Conservation (phyloP, 177 flowering plant species). For the Vitis hybrid region DNA sequence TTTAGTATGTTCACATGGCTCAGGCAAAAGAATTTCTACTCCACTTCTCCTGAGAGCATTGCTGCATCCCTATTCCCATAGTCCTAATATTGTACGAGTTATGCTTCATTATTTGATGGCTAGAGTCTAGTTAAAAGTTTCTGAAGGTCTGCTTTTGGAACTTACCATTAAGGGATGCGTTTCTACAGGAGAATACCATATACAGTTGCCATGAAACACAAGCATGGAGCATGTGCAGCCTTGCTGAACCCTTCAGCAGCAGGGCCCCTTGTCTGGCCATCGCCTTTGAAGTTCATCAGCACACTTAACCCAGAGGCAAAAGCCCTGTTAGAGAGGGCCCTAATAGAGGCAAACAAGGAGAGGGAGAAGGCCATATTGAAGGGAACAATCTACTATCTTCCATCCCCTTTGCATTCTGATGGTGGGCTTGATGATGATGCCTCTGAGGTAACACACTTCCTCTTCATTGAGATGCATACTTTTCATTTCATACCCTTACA, state of each 20-base stretch:
- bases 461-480: not conserved
- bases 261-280: slow-evolving; percentile 79
- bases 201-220: slow-evolving; percentile 55
- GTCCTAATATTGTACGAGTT: too few relatives aligned
- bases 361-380: slow-evolving; percentile 68
- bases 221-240: slow-evolving; percentile 62
- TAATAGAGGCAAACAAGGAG: slow-evolving; percentile 65
- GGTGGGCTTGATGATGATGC: slow-evolving; percentile 34
- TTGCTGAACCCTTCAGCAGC: slow-evolving; percentile 69
- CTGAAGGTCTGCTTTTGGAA: not conserved
- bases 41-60: too few relatives aligned
- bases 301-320: slow-evolving; percentile 74
- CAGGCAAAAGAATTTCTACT: too few relatives aligned
- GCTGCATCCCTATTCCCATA: too few relatives aligned
- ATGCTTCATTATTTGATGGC: too few relatives aligned
- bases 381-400: slow-evolving; percentile 28
- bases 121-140: not conserved
- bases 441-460: slow-evolving; percentile 44
- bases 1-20: too few relatives aligned
- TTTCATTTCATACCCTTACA: not conserved
- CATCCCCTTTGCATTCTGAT: slow-evolving; percentile 38
- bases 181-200: slow-evolving; percentile 69
- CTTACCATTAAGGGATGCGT: not conserved
- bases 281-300: slow-evolving; percentile 60
- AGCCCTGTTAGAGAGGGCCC: slow-evolving; percentile 57